Base-by-base conservation (phyloP, 2,329 filamentous ascomycete species). In the Clarireedia sp. region DNA sequence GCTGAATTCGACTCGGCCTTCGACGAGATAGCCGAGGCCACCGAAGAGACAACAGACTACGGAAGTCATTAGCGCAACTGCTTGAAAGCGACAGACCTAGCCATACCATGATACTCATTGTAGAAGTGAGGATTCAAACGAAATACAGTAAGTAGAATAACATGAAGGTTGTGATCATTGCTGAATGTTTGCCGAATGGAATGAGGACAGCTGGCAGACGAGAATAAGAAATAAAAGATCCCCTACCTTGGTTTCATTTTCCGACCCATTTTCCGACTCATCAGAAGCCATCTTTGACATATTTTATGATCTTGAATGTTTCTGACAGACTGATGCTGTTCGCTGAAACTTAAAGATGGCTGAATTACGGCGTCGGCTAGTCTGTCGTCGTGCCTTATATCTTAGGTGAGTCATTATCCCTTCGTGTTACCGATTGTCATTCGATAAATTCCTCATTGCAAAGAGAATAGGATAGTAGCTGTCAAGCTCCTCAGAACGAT, bases 221-320 rank as follows among this genome's bases (percentile, higher is more conserved):
- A 14, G n/a, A 38, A n/a, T n/a, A 41, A 41, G 17, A 41, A 41
- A 41, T 16, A 41, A 41, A 41, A 41, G 38, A 41, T 10, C 6
- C 5, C 38, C 19, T 47, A 47, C 44, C 19, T 26, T 47, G 7
- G 9, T 23, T 9, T 47, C 44, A 29, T 24, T 47, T n/a, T 47
- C 19, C 26, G 44, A 47, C 9, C 16, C 44, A 29, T 47, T 47
- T n/a, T 47, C 19, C 26, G 44, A 47, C 19, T 24, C 44, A 29
- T 47, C 44, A 24, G 44, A 78, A 14, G 8, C 9, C 44, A 26
- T 47, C 4, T 29, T 45, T 45, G 9, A 23, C 41, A 45, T 45
- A 45, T 45, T 45, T 45, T 16, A 41, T 41, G 5, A 41, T n/a
- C n/a, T 41, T 41, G n/a, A 23, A 45, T 45, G 41, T 45, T 23